Evolutionary conservation across 768 basidiomycete species (phyloP), one percentile per base, ranked within the genome.

Genomic region (Termitomyces sp.): DNA sequence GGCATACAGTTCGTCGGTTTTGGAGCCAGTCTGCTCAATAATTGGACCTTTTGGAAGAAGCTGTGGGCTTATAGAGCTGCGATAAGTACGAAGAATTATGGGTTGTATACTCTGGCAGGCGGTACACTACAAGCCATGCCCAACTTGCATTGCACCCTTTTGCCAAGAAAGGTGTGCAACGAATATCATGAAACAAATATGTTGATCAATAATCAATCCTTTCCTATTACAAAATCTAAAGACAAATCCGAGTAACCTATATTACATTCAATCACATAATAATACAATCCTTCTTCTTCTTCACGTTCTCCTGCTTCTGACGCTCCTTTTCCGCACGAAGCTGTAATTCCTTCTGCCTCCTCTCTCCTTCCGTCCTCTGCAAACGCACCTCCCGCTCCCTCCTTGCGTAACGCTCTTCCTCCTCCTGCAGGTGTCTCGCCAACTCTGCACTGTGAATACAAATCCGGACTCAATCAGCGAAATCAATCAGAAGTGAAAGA

Each of bases 401-500:
- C 3, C 72, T 72, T 0, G 79, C 81, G 6, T 72, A 70, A 3
- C 76, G 77, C 43, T 95, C 85, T 69, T 95, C 94, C 61, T 93
- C 89, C 0, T 80, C 81, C 66, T 95, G 94, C 2, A 97, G 71
- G 59, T 86, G 86, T 46, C 76, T 77, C 3, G 94, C 94, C 0
- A 95, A 76, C 7, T 79, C 83, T 34, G 75, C 78, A 64, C 88
- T 92, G 63, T 17, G 11, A 40, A 14, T 17, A 12, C n/a, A 19
- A 12, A 46, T 6, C 46, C 32, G 44, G 30, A n/a, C 56, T 21
- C 39, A 53, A 30, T 60, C 54, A 62, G 48, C 43, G 10, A 4
- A 14, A 25, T 4, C 10, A 28, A 27, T 19, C 28, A 45, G 48
- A 30, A 23, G 28, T 52, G 21, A 7, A 17, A 47, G 19, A 50